Conservation (phyloP, 306 rosid species). For the Biancaea sappan region DNA sequence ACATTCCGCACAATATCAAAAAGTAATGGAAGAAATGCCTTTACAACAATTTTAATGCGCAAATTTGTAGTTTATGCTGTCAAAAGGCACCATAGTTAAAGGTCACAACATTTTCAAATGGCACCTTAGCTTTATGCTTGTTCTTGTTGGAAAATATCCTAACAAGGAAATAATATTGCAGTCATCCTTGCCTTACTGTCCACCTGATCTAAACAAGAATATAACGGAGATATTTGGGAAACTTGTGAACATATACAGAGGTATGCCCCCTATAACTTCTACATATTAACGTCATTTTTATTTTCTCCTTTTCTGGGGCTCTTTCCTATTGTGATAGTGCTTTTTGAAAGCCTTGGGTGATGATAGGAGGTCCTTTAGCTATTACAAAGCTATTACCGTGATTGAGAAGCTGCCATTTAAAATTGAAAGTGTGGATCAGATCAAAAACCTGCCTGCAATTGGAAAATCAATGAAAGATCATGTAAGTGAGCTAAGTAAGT, state of each 20-base stretch:
- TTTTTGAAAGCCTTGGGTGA: slow-evolving; percentile 81
- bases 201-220: slow-evolving; percentile 81
- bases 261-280: slow-evolving; percentile 39
- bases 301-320: slow-evolving; percentile 28
- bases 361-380: slow-evolving; percentile 93
- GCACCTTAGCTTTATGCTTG: slow-evolving; percentile 17
- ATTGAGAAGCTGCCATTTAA: slow-evolving; percentile 84
- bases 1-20: not conserved
- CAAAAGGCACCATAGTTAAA: not conserved
- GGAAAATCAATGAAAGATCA: slow-evolving; percentile 94
- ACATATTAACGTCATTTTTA: not conserved
- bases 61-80: not conserved
- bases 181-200: slow-evolving; percentile 62
- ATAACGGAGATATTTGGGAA: slow-evolving; percentile 84
- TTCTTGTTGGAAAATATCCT: slow-evolving; percentile 29
- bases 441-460: slow-evolving; percentile 73
- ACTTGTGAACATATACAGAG: slow-evolving; percentile 88
- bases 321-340: slow-evolving; percentile 35
- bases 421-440: slow-evolving; percentile 74
- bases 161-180: slow-evolving; percentile 37
- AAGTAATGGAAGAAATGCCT: not conserved
- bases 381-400: slow-evolving; percentile 79
- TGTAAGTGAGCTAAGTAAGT: slow-evolving; percentile 51
- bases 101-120: not conserved
- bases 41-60: not conserved